Evolutionary conservation across 2,329 filamentous ascomycete genomes (phyloP), one percentile per base, ranked within the genome.

Genomic region (Coniella vitis): DNA sequence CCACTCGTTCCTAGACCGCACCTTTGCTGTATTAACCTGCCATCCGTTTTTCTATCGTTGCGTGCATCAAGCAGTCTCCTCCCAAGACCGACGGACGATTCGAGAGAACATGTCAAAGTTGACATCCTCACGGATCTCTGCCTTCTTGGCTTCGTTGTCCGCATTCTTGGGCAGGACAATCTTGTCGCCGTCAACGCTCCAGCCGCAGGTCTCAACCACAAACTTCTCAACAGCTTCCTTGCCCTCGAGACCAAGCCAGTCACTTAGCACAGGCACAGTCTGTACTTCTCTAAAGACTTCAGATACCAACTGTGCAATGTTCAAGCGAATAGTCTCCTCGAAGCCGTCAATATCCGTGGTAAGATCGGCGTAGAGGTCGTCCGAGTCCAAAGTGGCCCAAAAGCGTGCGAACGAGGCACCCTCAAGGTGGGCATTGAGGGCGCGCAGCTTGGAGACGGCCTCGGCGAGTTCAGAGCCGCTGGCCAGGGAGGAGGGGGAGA

Each of bases 141-240:
- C 86, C 69, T 93, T 93, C 76, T 94, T 89, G 38, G 90, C 93
- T 79, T 97, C 91, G 67, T 96, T 96, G 71, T 98, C 93, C 64
- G 93, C 87, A 74, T 98, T 98, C 62, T 84, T 75, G 48, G 93
- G 93, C 49, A 98, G 80, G 66, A 81, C 80, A 55, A 96, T 83
- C 38, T 72, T 63, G 31, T 74, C 81, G 25, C 75, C 72, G 53
- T 88, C 85, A 37, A 96, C 76, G 60, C 79, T 80, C 90, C 91
- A 98, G 56, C 86, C 88, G 63, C 86, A 93, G 10, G 91, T 86
- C 65, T 91, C 87, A 49, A 80, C 78, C 58, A 93, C 81, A 59
- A 95, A 95, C 69, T 89, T 88, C 60, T 78, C 74, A 43, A 87
- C 80, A 31, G 76, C 75, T 44, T 83, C 81, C 53, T 79, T 77